Conservation (phyloP, 306 rosid species). For the Styphnolobium japonicum region DNA sequence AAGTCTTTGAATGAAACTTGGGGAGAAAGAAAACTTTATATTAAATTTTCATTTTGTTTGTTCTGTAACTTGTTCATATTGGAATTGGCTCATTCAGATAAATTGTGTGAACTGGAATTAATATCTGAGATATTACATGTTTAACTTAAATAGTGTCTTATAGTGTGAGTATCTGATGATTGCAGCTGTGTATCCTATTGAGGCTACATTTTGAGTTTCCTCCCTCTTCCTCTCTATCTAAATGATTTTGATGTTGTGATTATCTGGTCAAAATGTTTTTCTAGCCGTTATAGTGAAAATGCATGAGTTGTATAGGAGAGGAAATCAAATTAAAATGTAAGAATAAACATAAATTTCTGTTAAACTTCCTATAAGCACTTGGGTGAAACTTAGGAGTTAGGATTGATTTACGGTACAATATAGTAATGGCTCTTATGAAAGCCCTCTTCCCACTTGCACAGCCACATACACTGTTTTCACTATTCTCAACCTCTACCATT, state of each 20-base stretch:
- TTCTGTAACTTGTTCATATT: no score
- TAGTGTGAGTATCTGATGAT: no score
- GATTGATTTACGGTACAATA: background rate
- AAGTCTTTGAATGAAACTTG: no score
- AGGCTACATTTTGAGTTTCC: background rate
- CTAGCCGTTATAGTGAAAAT: background rate
- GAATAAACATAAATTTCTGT: background rate
- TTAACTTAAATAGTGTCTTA: no score
- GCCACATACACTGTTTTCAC: background rate
- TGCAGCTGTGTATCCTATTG: background rate
- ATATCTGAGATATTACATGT: no score
- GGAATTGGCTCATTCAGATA: no score
- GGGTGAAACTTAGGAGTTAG: background rate
- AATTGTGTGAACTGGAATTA: no score
- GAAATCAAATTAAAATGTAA: background rate
- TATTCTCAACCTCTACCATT: slow-evolving; percentile 12
- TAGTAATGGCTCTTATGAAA: background rate
- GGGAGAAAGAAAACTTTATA: no score
- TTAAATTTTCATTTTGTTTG: no score
- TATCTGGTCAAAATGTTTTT: background rate
- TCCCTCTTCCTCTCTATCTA: background rate
- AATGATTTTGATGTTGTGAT: background rate
- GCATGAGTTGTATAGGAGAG: background rate
- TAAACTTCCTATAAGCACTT: background rate
- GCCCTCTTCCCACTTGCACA: background rate